Base-by-base conservation (phyloP, 2,329 filamentous ascomycete species). In the Aspergillus flavus region DNA sequence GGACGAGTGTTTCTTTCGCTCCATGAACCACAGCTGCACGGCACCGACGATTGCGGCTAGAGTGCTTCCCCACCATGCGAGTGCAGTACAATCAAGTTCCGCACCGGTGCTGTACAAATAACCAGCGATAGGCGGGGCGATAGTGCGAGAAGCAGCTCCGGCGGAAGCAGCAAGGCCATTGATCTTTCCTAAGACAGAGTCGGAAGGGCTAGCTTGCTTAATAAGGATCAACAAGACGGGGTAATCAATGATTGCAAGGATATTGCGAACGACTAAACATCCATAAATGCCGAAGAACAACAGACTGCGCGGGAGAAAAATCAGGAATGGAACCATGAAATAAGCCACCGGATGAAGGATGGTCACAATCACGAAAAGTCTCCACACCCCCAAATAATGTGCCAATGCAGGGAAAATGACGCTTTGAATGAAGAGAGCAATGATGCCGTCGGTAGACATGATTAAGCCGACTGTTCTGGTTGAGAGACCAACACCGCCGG, bases 361-460 rank as follows among this genome's bases (percentile, higher is more conserved):
- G 0, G 89, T 87, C 67, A 90, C 89, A 41, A 87, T 66, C 45
- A 91, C 77, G 70, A 92, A 89, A 0, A 89, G 83, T 57, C 81
- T 83, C 88, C 89, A 92, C 1, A 92, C 83, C 1, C 89, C 90
- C 16, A 92, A 79, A 66, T 81, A 84, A 59, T 86, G 83, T 3
- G 90, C 87, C 64, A 90, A 80, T 19, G 87, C 69, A 4, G 89
- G 89, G 71, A 92, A 92, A 34, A 94, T 80, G 53, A 92, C 76
- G 1, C 85, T 91, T 76, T 94, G 91, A 52, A 93, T 88, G 68
- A 90, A 82, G 1, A 94, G 83, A 0, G 90, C 90, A 61, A 93
- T 87, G 65, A 90, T 77, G 3, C 89, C 91, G 68, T 92, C 91
- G 58, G 90, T 78, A 3, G 87, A 86, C 77, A 92, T 84, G 69